Evolutionary conservation across 257 asterid species (phyloP), one percentile per base, ranked within the genome.

Genomic region (Cinchona pubescens): DNA sequence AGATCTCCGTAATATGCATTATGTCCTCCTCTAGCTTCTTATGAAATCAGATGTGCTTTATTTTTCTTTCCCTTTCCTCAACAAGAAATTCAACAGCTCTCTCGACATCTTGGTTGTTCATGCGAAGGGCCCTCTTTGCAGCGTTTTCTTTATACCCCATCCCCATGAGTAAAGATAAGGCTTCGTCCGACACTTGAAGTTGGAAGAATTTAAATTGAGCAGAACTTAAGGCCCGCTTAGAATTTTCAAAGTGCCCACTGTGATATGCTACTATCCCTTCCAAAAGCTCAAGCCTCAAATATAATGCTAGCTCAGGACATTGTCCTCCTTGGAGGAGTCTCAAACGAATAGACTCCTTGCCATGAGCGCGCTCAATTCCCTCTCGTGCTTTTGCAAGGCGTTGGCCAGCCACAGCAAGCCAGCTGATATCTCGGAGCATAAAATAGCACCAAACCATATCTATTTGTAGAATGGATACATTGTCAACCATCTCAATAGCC

Each of bases 371-470:
- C 80, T 94, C 97, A 38, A 94, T 85, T 74, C 98, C 97, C 85
- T 90, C 85, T 78, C 97, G 86, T 61, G 99, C 97, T 79, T 88
- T 90, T 65, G 89, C 86, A 25, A 94, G 95, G 76, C 99, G 97
- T 59, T 83, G 29, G 27, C 96, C 97, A 13, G 97, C 99, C 82
- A 85, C 92, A 30, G 96, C 85, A 38, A 94, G 91, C 95, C 96
- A 90, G 84, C 89, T 87, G 76, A 94, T 92, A 86, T 94, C 99
- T 6, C 87, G 92, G 56, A 94, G 96, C 97, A 92, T 90, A 78
- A 92, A 86, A 83, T 89, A 94, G 87, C 99, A 94, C 99, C 97
- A 94, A 62, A 94, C 99, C 90, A 94, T 90, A 81, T 94, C 97
- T 83, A 94, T 88, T 90, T 94, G 99, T 67, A 92, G 91, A 77